These are phyloP conservation scores for Penicillium brasilianum DNA, from an alignment of 2,329 filamentous ascomycete species.

Conservation along the genomic window DNA sequence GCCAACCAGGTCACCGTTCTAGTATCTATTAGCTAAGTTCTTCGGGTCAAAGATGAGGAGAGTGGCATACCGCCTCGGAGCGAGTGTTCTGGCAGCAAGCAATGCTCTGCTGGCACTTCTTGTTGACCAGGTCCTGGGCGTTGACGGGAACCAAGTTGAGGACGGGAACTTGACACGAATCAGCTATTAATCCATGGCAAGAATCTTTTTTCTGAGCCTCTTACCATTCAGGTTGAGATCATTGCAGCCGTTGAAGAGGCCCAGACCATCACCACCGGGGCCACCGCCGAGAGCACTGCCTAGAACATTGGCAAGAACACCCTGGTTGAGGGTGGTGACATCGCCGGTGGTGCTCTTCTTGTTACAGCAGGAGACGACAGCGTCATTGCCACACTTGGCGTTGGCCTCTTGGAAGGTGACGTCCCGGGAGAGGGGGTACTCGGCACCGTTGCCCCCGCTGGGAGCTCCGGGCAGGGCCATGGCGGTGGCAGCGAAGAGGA, in stretches of 20 bases:
- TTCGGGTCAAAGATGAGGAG: accelerated
- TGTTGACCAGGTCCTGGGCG: conserved; percentile 31
- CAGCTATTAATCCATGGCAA: not conserved
- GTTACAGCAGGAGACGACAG: conserved; percentile 39
- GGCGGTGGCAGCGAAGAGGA: conserved; percentile 32
- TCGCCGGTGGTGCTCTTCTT: conserved; percentile 34
- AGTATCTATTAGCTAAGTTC: conserved; percentile 11
- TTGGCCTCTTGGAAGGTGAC: conserved; percentile 28
- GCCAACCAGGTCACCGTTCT: conserved; percentile 38
- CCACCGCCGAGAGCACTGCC: conserved; percentile 33
- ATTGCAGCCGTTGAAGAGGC: conserved; percentile 41
- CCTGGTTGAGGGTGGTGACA: conserved; percentile 24
- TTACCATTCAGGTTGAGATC: conserved; percentile 37
- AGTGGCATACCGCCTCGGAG: conserved; percentile 29
- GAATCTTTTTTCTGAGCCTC: not conserved
- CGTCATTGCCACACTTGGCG: conserved; percentile 33
- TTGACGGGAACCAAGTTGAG: conserved; percentile 22
- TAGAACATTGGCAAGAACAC: conserved; percentile 34
- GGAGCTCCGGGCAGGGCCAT: conserved; percentile 25
- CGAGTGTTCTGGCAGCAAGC: conserved; percentile 38
- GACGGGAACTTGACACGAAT: conserved; percentile 1
- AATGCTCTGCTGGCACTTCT: conserved; percentile 40
- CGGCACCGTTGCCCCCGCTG: conserved; percentile 14
- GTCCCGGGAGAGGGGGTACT: conserved; percentile 26
- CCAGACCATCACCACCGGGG: conserved; percentile 33